phyloP scores from a whole-genome alignment of 192 early-diverging fungal genomes.

The Lobosporangium transversale region DNA sequence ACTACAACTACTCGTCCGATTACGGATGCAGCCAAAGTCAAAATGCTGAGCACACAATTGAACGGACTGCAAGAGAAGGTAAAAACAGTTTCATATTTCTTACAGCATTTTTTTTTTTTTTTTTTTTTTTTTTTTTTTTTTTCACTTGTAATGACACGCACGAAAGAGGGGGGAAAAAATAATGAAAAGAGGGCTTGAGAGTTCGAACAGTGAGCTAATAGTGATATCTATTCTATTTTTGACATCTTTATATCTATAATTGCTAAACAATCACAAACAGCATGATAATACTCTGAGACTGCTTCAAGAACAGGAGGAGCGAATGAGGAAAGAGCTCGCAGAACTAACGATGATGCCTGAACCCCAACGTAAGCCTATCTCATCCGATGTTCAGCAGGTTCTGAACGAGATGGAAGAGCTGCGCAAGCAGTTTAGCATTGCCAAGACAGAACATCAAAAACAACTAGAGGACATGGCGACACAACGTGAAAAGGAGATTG shows the following conservation, averaged over 20 bases:
- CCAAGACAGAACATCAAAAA: conserved; percentile 35
- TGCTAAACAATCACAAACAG: too few relatives aligned
- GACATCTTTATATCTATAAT: too few relatives aligned
- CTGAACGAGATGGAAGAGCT: conserved; percentile 47
- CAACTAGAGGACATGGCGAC: conserved; percentile 19
- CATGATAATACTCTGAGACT: conserved; percentile 48
- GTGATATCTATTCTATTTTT: too few relatives aligned
- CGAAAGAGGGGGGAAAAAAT: too few relatives aligned
- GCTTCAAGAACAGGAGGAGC: conserved; percentile 48
- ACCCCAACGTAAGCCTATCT: conserved; percentile 37
- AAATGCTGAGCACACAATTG: conserved; percentile 42
- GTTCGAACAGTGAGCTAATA: too few relatives aligned
- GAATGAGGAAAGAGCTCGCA: conserved; percentile 36
- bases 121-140: conserved; percentile 9
- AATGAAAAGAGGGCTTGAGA: too few relatives aligned
- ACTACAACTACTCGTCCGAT: conserved; percentile 13
- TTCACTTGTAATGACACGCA: too few relatives aligned
- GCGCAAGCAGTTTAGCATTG: conserved; percentile 27
- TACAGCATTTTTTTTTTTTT: neutral
- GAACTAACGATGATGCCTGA: conserved; percentile 27
- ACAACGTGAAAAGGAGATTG: conserved; percentile 11
- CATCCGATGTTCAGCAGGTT: conserved; percentile 37
- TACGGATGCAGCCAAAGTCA: conserved; percentile 42
- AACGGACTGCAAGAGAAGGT: conserved; percentile 49
- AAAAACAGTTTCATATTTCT: conserved; percentile 6